These are phyloP conservation scores for Tolypocladium cylindrosporum DNA, from an alignment of 2,329 filamentous ascomycete genomes.

Conservation along the genomic window DNA sequence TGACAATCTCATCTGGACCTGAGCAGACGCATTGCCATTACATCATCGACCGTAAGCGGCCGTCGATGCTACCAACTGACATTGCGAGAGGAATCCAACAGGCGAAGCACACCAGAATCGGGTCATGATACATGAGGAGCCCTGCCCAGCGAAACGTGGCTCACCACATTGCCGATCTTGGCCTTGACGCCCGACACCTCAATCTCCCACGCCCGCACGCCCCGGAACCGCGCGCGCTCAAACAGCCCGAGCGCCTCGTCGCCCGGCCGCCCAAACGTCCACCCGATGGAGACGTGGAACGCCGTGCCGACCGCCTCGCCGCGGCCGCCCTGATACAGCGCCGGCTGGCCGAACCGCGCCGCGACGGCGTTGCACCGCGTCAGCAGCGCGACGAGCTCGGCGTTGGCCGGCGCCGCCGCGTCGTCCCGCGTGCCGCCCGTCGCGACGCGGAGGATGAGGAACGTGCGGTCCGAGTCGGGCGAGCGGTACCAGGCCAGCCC, in stretches of 20 bases:
- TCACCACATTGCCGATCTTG: constrained; percentile 66
- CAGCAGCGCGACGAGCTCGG: constrained; percentile 54
- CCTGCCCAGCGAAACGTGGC: constrained; percentile 29
- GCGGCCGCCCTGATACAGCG: constrained; percentile 48
- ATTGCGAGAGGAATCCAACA: too few relatives aligned
- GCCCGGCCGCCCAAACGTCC: constrained; percentile 54
- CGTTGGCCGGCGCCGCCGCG: constrained; percentile 26
- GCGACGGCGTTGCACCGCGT: constrained; percentile 55
- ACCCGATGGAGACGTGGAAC: constrained; percentile 87
- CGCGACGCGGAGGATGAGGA: constrained; percentile 66
- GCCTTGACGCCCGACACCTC: constrained; percentile 54
- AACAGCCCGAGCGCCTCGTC: constrained; percentile 22
- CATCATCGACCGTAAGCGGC: not conserved
- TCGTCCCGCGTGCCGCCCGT: constrained; percentile 10
- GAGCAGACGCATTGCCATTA: not conserved
- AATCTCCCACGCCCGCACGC: constrained; percentile 34
- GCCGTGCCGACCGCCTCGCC: constrained; percentile 23
- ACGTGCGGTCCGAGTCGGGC: constrained; percentile 60
- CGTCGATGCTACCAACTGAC: not conserved
- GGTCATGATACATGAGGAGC: too few relatives aligned
- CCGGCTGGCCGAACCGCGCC: constrained; percentile 51
- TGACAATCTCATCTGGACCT: not conserved
- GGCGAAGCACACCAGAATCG: too few relatives aligned
- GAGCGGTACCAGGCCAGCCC: constrained; percentile 40
- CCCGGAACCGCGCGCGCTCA: constrained; percentile 11